These are phyloP conservation scores for Avena atlantica DNA, from an alignment of 176 grass and related monocot genomes.

Conservation along the genomic window DNA sequence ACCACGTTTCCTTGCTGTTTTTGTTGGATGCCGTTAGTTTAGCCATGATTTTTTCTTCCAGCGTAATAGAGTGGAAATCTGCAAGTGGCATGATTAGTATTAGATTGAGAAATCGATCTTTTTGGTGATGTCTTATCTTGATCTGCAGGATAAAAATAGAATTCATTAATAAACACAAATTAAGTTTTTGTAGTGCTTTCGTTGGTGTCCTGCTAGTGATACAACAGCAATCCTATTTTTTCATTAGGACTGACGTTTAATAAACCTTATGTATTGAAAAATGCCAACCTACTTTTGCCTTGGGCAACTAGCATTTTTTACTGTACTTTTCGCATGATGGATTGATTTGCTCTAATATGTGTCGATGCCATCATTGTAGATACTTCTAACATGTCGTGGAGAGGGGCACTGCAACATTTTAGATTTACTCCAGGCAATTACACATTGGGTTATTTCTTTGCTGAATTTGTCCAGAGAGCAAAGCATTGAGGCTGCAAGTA, in stretches of 20 bases:
- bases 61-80: no score
- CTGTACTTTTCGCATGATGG: no score
- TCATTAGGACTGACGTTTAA: conserved; percentile 58
- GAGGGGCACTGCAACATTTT: not conserved
- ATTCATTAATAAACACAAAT: not conserved
- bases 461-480: not conserved
- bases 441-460: not conserved
- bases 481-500: not conserved
- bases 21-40: not conserved
- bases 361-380: no score
- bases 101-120: not conserved
- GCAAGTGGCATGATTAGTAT: no score
- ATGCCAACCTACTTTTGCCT: not conserved
- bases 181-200: not conserved
- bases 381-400: not conserved
- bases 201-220: not conserved
- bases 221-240: conserved; percentile 56
- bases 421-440: not conserved
- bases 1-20: not conserved
- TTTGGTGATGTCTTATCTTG: conserved; percentile 1
- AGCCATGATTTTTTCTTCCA: no score
- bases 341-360: no score
- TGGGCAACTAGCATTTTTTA: not conserved
- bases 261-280: conserved; percentile 49
- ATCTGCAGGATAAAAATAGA: not conserved